phyloP scores from a whole-genome alignment of 2,329 filamentous ascomycete species.

The Aspergillus intermedius region DNA sequence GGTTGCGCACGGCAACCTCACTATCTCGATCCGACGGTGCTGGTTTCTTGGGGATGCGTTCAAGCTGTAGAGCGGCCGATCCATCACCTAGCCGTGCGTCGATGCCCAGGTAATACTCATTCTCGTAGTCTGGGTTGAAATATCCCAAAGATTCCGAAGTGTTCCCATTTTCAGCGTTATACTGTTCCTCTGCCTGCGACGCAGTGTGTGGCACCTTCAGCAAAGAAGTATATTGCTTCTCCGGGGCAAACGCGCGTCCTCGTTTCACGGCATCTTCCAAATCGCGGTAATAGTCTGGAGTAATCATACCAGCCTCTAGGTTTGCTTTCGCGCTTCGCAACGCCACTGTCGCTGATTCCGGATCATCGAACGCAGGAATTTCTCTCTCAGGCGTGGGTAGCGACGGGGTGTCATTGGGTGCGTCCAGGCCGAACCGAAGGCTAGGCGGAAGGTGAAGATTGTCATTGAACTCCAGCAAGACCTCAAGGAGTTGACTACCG shows the following conservation, averaged over 20 bases:
- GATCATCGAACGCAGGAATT: slow-evolving; percentile 27
- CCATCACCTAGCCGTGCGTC: slow-evolving; percentile 36
- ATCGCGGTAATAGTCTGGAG: slow-evolving; percentile 28
- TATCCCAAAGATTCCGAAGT: slow-evolving; percentile 35
- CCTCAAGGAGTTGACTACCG: slow-evolving; percentile 73
- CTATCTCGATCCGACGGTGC: slow-evolving; percentile 48
- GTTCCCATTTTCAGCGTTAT: slow-evolving; percentile 12
- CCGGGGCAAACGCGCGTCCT: slow-evolving; percentile 34
- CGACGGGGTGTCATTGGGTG: slow-evolving; percentile 38
- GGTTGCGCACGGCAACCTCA: slow-evolving; percentile 62
- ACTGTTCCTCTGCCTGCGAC: slow-evolving; percentile 9
- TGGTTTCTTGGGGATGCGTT: slow-evolving; percentile 29
- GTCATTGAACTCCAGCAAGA: slow-evolving; percentile 84
- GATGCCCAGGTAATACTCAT: slow-evolving; percentile 35
- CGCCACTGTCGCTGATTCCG: slow-evolving; percentile 25
- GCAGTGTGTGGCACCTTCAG: slow-evolving; percentile 26
- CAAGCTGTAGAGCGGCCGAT: slow-evolving; percentile 49
- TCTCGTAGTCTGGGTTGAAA: slow-evolving; percentile 39
- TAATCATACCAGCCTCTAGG: slow-evolving; percentile 31
- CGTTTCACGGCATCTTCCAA: slow-evolving; percentile 35
- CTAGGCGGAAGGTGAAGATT: slow-evolving; percentile 68
- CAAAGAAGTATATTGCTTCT: slow-evolving; percentile 26
- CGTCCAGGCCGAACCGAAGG: slow-evolving; percentile 65
- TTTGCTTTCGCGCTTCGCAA: slow-evolving; percentile 35
- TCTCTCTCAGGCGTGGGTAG: slow-evolving; percentile 42